phyloP scores from a whole-genome alignment of 352 stramenopile species.

The Phytophthora parvispora region DNA sequence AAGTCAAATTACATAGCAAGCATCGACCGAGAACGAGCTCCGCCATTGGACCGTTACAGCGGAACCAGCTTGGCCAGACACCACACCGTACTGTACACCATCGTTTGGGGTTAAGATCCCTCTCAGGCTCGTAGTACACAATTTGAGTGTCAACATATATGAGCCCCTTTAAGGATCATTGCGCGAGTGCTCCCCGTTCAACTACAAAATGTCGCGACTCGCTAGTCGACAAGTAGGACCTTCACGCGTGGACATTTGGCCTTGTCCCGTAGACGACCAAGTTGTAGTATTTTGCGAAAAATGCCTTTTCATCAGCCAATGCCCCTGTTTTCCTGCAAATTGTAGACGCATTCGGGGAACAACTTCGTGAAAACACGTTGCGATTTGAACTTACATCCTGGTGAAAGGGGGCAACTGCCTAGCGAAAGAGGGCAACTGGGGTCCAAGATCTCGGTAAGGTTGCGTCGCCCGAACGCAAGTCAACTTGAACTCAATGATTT shows the following conservation, averaged over 20 bases:
- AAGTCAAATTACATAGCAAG: too few species aligned
- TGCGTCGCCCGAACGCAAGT: slow-evolving; percentile 12
- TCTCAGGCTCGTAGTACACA: too few species aligned
- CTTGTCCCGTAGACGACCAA: too few species aligned
- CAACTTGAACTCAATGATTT: slow-evolving; percentile 4
- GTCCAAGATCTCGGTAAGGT: slow-evolving; percentile 9
- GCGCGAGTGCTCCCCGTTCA: too few species aligned
- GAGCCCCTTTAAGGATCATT: neutral
- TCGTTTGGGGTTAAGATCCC: too few species aligned
- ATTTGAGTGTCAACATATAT: too few species aligned
- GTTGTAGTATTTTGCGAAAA: too few species aligned
- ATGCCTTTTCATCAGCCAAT: neutral
- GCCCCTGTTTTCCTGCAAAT: neutral
- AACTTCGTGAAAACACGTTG: neutral
- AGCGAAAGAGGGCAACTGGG: slow-evolving; percentile 1
- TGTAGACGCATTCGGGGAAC: slow-evolving; percentile 3
- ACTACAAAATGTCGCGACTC: slow-evolving; percentile 1
- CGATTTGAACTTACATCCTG: slow-evolving; percentile 1
- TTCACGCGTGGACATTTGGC: neutral
- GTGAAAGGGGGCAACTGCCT: neutral
- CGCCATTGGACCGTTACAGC: too few species aligned
- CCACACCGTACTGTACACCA: too few species aligned
- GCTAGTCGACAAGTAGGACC: neutral
- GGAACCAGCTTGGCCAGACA: too few species aligned
- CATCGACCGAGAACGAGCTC: too few species aligned